These are phyloP conservation scores for Cicer pinnatifidum DNA, from an alignment of 306 rosid species.

Conservation along the genomic window DNA sequence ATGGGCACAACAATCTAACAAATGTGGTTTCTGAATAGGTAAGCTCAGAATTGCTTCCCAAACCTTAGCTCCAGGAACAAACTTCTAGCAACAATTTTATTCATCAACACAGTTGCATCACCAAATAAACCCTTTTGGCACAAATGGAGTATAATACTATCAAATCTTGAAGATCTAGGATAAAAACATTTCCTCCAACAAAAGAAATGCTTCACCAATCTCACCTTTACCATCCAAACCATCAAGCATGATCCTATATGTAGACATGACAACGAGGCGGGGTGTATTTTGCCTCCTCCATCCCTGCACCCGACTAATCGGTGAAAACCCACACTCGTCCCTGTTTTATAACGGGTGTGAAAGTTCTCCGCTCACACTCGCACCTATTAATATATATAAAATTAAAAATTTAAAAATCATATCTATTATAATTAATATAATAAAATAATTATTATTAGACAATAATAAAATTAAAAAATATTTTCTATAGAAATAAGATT, in stretches of 20 bases:
- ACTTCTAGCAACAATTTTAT: constrained; percentile 50
- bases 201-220: constrained; percentile 57
- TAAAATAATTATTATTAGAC: too few species aligned
- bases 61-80: constrained; percentile 57
- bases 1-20: constrained; percentile 48
- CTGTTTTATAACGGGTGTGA: too few species aligned
- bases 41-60: constrained; percentile 60
- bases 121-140: constrained; percentile 58
- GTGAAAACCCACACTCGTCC: too few species aligned
- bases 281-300: too few species aligned
- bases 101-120: constrained; percentile 59
- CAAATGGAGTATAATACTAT: constrained; percentile 59
- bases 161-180: constrained; percentile 59
- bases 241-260: constrained; percentile 64
- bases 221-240: constrained; percentile 62
- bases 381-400: too few species aligned
- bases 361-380: too few species aligned
- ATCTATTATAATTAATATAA: too few species aligned
- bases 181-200: constrained; percentile 61
- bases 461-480: too few species aligned
- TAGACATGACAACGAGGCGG: neutral
- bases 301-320: too few species aligned
- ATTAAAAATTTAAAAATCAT: too few species aligned
- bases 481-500: too few species aligned
- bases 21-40: constrained; percentile 50